Conservation (phyloP, 2,329 filamentous ascomycete genomes). For the Mycocentrospora acerina region DNA sequence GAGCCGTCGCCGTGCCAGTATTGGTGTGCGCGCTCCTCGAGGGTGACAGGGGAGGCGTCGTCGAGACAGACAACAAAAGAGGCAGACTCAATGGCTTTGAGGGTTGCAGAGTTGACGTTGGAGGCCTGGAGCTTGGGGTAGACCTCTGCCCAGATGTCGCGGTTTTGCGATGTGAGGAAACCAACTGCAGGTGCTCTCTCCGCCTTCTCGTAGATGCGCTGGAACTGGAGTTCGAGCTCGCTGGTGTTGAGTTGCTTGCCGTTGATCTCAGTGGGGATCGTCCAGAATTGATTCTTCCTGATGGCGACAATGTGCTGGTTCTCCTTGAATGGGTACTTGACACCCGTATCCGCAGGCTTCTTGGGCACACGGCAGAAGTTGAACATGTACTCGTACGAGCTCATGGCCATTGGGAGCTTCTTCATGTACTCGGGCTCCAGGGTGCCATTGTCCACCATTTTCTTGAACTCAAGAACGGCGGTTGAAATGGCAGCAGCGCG, state of each 20-base stretch:
- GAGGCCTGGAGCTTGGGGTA: constrained; percentile 66
- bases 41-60: constrained; percentile 84
- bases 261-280: constrained; percentile 76
- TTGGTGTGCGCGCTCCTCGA: constrained; percentile 91
- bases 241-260: constrained; percentile 84
- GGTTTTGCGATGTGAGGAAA: constrained; percentile 85
- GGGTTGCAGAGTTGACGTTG: constrained; percentile 72
- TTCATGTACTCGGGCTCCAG: constrained; percentile 99
- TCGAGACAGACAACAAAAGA: constrained; percentile 94
- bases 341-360: constrained; percentile 76
- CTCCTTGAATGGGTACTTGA: constrained; percentile 73
- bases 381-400: constrained; percentile 99
- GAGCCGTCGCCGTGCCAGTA: constrained; percentile 98
- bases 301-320: constrained; percentile 88
- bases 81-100: constrained; percentile 82
- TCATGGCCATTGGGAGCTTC: constrained; percentile 96
- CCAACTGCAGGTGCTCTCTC: constrained; percentile 75
- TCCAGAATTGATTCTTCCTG: constrained; percentile 98
- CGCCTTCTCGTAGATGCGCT: constrained; percentile 76
- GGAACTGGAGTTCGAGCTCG: constrained; percentile 89
- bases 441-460: constrained; percentile 76
- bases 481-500: constrained; percentile 88
- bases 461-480: constrained; percentile 89
- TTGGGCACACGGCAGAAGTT: constrained; percentile 85
- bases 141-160: constrained; percentile 85